Evolutionary conservation across 495 filamentous ascomycete genomes (phyloP).

Genomic region (Tuber umbilicatum): DNA sequence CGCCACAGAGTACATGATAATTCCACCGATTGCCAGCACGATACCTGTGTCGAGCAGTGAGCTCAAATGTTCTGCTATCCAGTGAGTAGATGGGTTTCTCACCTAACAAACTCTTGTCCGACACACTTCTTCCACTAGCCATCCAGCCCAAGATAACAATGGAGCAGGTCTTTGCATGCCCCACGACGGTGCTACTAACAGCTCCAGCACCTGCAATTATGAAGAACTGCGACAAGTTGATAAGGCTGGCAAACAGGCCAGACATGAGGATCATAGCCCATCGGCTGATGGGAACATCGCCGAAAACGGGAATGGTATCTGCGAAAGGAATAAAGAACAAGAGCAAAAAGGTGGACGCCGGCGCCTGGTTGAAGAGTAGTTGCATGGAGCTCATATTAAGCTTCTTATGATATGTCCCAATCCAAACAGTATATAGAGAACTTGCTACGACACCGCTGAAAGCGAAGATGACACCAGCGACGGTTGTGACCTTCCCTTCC

Average conservation of each 20-base stretch:
- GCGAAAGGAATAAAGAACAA: constrained; percentile 60
- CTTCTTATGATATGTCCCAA: constrained; percentile 60
- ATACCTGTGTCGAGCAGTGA: constrained; percentile 33
- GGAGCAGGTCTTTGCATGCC: constrained; percentile 58
- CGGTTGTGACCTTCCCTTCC: constrained; percentile 50
- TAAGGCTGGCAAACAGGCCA: constrained; percentile 58
- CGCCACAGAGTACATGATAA: constrained; percentile 46
- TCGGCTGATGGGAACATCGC: constrained; percentile 47
- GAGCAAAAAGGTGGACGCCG: constrained; percentile 57
- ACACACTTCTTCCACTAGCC: constrained; percentile 48
- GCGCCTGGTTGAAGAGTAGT: constrained; percentile 65
- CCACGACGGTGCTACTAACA: constrained; percentile 65
- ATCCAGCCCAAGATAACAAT: constrained; percentile 57
- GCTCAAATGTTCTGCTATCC: constrained; percentile 9
- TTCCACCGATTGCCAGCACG: constrained; percentile 52
- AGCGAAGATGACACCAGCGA: constrained; percentile 57
- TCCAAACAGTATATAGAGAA: constrained; percentile 64
- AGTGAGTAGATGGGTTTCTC: constrained; percentile 13
- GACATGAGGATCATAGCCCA: constrained; percentile 55
- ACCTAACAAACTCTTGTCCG: constrained; percentile 51
- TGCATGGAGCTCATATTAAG: constrained; percentile 64
- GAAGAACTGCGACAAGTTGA: constrained; percentile 70
- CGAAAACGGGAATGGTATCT: constrained; percentile 56
- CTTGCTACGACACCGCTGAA: constrained; percentile 59
- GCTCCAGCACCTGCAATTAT: constrained; percentile 65